Base-by-base conservation (phyloP, 805 yeast genomes). In the Wickerhamomyces chaumierensis region DNA sequence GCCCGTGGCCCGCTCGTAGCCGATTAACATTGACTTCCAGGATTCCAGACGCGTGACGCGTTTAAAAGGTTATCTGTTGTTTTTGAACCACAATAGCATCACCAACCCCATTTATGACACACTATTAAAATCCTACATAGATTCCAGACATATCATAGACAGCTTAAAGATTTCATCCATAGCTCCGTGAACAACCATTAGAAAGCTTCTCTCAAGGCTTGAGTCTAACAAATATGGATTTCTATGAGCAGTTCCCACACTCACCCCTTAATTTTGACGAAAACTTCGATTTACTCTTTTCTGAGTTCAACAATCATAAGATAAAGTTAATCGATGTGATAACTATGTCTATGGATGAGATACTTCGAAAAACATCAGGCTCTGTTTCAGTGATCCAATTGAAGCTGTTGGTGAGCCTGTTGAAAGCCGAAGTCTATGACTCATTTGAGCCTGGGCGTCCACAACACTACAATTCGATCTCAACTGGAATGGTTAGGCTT, bases 401-500 rank as follows among this genome's bases (percentile, higher is more conserved):
- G 8, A 35, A 36, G 12, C 31, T 38, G 16, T 40, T 40, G n/a
- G 34, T 37, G 12, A 35, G 39, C 2, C 33, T 27, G 2, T 32
- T 39, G 19, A 15, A n/a, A 7, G 31, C 8, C 2, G 44, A 40
- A 18, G 3, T 16, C 13, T 18, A 3, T 19, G 9, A 11, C 25
- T 13, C 4, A 28, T 32, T 11, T 18, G 31, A 13, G 18, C 33
- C 13, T 17, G 14, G 36, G 16, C 56, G 53, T 32, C 47, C 39
- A 36, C 43, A 43, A 13, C 36, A 32, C n/a, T 47, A 36, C 31
- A 42, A 23, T 42, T 9, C 14, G 25, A 68, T 75, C 50, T 67
- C 81, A 7, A 66, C 79, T 1, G 83, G 83, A 0, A 77, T 70
- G 49, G 53, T 51, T 1, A 48, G 44, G 5, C 44, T 81, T 1